Evolutionary conservation across 1,139 yeast species (phyloP), one percentile per base, ranked within the genome.

Genomic region (Debaryomyces singareniensis): DNA sequence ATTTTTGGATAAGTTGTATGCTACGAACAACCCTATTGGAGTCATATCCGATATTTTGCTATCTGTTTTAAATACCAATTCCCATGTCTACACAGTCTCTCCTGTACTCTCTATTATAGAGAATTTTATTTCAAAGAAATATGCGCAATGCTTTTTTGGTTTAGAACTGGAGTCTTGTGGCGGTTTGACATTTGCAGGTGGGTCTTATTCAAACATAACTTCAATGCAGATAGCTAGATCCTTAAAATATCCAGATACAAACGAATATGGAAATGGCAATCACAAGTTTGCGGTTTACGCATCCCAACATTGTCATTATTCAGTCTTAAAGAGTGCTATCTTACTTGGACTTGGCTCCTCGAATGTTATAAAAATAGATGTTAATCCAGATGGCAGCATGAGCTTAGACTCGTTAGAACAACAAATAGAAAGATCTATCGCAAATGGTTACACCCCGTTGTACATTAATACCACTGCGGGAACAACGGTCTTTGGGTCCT

Each of bases 401-500:
- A 59, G 67, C 31, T 58, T 62, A 1, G 56, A 48, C 0, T 66
- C 68, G 22, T 60, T 85, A 29, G 75, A 68, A 16, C 28, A 32
- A 2, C 53, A 61, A 23, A 78, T 85, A 25, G 44, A 44, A 13
- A 42, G 57, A 27, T 61, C 83, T 6, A 53, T 55, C 7, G 31
- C 35, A 0, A 55, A 68, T 5, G 94, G 94, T 0, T 72, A 46
- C 46, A 77, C 82, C 1, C 95, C 95, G 1, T 58, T 85, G 16
- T 83, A 81, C 48, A 62, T 85, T 35, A 83, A 81, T 49, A 85
- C 84, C 10, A 85, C 95, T 4, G 94, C 95, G 0, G 95, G 95
- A 2, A 83, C 95, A 3, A 85, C 95, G 0, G 95, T 85, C 1
- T 81, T 77, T 43, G 95, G 95, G 1, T 80, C 93, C 2, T 85